These are phyloP conservation scores for Parmelia sp. DNA, from an alignment of 495 filamentous ascomycete species.

Conservation along the genomic window DNA sequence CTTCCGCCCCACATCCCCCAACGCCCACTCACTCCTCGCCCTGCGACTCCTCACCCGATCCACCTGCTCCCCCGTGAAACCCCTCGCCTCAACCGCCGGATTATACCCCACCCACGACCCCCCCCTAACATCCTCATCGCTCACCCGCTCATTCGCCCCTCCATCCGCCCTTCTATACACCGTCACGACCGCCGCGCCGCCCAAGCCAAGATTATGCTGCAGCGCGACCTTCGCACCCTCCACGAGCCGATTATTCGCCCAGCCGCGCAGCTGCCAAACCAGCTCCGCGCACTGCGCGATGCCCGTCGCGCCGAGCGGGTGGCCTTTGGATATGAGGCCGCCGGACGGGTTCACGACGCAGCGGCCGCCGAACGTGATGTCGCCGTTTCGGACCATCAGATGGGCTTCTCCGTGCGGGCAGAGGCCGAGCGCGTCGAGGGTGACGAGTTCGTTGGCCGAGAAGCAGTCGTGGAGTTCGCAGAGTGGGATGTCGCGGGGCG, in stretches of 20 bases:
- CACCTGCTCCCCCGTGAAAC: constrained; percentile 71
- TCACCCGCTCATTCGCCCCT: constrained; percentile 48
- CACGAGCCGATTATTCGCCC: constrained; percentile 85
- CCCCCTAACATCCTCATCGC: constrained; percentile 53
- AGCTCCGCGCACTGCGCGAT: constrained; percentile 93
- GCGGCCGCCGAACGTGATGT: constrained; percentile 88
- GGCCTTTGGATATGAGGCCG: constrained; percentile 91
- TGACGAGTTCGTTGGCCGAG: constrained; percentile 88
- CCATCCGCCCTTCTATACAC: constrained; percentile 89
- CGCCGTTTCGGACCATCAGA: constrained; percentile 79
- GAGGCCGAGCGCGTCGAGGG: constrained; percentile 80
- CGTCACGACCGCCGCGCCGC: constrained; percentile 85
- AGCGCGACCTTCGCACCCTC: constrained; percentile 62
- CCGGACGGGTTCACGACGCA: constrained; percentile 89
- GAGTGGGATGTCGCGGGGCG: constrained; percentile 64
- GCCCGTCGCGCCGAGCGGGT: constrained; percentile 88
- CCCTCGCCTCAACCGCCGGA: constrained; percentile 82
- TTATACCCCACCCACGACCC: constrained; percentile 76
- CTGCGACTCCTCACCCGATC: constrained; percentile 64
- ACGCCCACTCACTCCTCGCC: constrained; percentile 61
- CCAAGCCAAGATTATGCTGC: constrained; percentile 92
- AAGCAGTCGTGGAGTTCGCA: constrained; percentile 98
- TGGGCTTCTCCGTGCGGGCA: constrained; percentile 77
- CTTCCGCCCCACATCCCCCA: constrained; percentile 65
- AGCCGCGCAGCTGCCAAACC: constrained; percentile 92